Conservation (phyloP, 202 grass and related monocot genomes). For the Schoenoplectus tabernaemontani region DNA sequence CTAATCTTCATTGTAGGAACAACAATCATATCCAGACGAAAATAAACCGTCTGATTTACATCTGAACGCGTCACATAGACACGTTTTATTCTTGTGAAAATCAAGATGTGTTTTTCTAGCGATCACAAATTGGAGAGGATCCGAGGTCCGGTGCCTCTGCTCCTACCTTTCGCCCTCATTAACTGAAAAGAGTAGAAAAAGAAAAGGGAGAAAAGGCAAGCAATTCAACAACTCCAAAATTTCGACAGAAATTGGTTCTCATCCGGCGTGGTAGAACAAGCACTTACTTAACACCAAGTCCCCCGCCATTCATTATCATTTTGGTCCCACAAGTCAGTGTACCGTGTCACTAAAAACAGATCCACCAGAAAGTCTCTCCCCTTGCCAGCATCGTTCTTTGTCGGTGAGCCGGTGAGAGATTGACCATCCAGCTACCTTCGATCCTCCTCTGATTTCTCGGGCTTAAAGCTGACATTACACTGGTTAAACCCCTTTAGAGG, state of each 20-base stretch:
- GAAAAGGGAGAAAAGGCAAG: neutral
- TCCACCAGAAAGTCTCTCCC: neutral
- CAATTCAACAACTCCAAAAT: conserved; percentile 10
- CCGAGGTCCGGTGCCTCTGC: neutral
- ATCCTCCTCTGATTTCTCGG: conserved; percentile 5
- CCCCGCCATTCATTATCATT: fast-evolving
- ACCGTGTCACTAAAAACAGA: neutral
- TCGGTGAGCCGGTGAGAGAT: conserved; percentile 28
- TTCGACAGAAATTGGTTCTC: neutral
- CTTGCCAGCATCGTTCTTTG: conserved; percentile 16
- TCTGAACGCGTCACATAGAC: too few relatives aligned
- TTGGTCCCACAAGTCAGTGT: neutral
- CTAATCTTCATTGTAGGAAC: too few relatives aligned
- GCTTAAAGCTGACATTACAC: neutral
- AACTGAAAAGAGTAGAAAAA: neutral
- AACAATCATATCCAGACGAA: too few relatives aligned
- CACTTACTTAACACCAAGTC: neutral
- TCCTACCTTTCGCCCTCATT: conserved; percentile 8
- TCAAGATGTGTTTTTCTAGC: neutral
- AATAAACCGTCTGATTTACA: too few relatives aligned
- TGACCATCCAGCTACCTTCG: conserved; percentile 20
- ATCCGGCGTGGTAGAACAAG: neutral
- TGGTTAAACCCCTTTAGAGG: neutral
- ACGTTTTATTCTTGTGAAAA: too few relatives aligned
- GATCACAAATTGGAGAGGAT: conserved; percentile 6